phyloP scores from a whole-genome alignment of 768 basidiomycete species.

The Ephemerocybe angulata region DNA sequence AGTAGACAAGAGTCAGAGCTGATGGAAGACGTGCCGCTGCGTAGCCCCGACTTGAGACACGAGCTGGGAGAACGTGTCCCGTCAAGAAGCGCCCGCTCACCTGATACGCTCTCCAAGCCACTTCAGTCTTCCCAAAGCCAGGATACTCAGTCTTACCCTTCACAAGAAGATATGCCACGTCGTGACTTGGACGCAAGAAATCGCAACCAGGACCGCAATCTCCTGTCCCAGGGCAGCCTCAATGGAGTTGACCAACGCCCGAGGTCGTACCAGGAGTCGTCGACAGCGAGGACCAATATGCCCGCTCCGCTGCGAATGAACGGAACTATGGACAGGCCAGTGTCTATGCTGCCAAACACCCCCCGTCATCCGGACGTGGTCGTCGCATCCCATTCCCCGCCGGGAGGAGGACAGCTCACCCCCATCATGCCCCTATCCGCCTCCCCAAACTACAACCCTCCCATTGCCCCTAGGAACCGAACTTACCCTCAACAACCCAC shows the following conservation, averaged over 20 bases:
- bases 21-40: slow-evolving; percentile 7
- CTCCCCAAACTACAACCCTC: slow-evolving; percentile 57
- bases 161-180: slow-evolving; percentile 3
- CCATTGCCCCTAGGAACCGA: slow-evolving; percentile 64
- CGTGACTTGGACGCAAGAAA: background rate
- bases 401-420: slow-evolving; percentile 22
- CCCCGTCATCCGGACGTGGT: slow-evolving; percentile 47
- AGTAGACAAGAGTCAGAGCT: slow-evolving; percentile 16
- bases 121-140: slow-evolving; percentile 10
- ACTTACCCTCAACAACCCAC: slow-evolving; percentile 75
- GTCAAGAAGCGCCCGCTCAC: slow-evolving; percentile 6
- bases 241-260: slow-evolving; percentile 23
- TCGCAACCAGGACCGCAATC: slow-evolving; percentile 4
- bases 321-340: slow-evolving; percentile 19
- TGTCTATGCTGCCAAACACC: slow-evolving; percentile 34
- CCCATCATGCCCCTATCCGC: slow-evolving; percentile 58
- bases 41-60: slow-evolving; percentile 5
- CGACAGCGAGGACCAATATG: slow-evolving; percentile 17
- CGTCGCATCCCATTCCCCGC: slow-evolving; percentile 11
- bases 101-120: slow-evolving; percentile 15
- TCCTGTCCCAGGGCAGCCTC: slow-evolving; percentile 28
- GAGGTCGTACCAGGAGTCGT: slow-evolving; percentile 28
- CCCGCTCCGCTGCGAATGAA: slow-evolving; percentile 21
- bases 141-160: slow-evolving; percentile 4
- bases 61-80: background rate